These are phyloP conservation scores for Tuber microsphaerosporum DNA, from an alignment of 495 filamentous ascomycete species.

Conservation along the genomic window DNA sequence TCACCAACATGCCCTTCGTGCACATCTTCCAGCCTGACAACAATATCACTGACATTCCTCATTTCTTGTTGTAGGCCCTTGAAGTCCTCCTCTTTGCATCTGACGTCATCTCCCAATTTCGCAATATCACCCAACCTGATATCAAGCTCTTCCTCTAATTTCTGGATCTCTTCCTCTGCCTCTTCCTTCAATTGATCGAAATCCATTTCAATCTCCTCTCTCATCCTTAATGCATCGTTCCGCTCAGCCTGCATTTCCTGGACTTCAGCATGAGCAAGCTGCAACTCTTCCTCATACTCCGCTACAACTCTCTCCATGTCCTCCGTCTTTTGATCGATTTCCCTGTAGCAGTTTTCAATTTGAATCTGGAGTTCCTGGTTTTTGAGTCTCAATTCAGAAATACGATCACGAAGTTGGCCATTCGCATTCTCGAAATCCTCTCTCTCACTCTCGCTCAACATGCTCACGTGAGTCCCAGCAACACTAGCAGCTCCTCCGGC, in stretches of 20 bases:
- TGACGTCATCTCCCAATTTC: constrained; percentile 60
- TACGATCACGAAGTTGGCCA: constrained; percentile 74
- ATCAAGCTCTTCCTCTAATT: constrained; percentile 71
- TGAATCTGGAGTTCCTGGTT: constrained; percentile 64
- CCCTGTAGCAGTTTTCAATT: constrained; percentile 43
- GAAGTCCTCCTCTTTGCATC: constrained; percentile 71
- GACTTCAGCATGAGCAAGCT: constrained; percentile 69
- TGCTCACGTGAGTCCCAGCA: constrained; percentile 39
- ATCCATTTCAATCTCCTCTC: constrained; percentile 71
- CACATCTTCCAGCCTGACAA: constrained; percentile 81
- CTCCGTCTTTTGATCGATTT: constrained; percentile 61
- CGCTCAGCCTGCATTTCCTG: constrained; percentile 76
- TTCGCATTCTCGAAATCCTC: constrained; percentile 79
- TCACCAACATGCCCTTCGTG: constrained; percentile 51
- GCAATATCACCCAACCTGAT: constrained; percentile 65
- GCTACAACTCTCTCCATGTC: constrained; percentile 55
- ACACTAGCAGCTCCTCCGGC: constrained; percentile 54
- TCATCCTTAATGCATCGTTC: constrained; percentile 70
- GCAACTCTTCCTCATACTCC: constrained; percentile 67
- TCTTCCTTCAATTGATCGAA: constrained; percentile 72
- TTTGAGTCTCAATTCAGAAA: constrained; percentile 73
- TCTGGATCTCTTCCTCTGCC: constrained; percentile 73
- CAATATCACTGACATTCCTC: constrained; percentile 75
- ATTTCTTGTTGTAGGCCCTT: constrained; percentile 81
- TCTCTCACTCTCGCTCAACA: constrained; percentile 68